phyloP scores from a whole-genome alignment of 495 filamentous ascomycete genomes.

The Coniosporium apollinis region DNA sequence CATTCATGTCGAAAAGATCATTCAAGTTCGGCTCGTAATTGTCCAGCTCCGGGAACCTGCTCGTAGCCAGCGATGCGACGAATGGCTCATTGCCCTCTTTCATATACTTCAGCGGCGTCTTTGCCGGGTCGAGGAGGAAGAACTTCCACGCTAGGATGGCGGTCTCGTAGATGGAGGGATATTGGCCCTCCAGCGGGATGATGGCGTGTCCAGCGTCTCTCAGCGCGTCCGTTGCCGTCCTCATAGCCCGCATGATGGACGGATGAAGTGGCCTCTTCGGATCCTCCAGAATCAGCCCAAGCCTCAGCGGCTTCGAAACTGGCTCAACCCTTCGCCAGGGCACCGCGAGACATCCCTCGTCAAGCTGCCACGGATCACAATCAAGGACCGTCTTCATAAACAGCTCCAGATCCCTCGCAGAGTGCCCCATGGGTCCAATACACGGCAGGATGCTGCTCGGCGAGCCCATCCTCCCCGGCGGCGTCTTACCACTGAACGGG shows the following conservation, averaged over 20 bases:
- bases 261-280: conserved; percentile 18
- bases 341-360: conserved; percentile 29
- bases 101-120: conserved; percentile 12
- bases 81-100: conserved; percentile 16
- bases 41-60: conserved; percentile 8
- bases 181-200: conserved; percentile 7
- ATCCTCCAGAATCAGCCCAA: conserved; percentile 16
- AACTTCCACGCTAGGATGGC: conserved; percentile 11
- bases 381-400: conserved; percentile 36
- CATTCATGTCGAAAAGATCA: conserved; percentile 18
- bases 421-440: conserved; percentile 33
- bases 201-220: conserved; percentile 12
- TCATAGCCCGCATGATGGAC: conserved; percentile 12
- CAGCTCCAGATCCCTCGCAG: conserved; percentile 28
- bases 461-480: conserved; percentile 1
- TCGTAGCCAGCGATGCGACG: conserved; percentile 12
- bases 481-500: conserved; percentile 11
- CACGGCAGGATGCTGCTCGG: conserved; percentile 28
- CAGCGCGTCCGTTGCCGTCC: conserved; percentile 11
- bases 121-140: conserved; percentile 17
- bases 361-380: conserved; percentile 29
- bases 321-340: too few relatives aligned
- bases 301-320: conserved; percentile 1
- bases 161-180: conserved; percentile 11
- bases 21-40: conserved; percentile 15